phyloP scores from a whole-genome alignment of 2,329 filamentous ascomycete genomes.

The Fusarium sp. region DNA sequence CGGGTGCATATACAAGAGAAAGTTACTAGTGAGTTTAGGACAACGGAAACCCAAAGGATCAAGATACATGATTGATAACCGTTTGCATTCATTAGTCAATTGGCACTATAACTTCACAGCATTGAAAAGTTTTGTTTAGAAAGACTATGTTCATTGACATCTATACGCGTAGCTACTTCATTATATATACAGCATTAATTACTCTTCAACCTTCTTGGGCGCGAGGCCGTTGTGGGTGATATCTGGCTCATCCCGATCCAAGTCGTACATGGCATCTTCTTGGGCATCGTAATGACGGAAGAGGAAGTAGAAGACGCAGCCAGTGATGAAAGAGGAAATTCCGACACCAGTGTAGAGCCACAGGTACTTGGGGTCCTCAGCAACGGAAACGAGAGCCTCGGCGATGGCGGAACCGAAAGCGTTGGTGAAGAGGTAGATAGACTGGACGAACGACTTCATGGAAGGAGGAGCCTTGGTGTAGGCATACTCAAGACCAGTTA shows the following conservation, averaged over 20 bases:
- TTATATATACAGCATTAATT: neutral
- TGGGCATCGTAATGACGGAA: conserved; percentile 57
- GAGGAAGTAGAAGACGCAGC: conserved; percentile 64
- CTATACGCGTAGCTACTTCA: conserved; percentile 1
- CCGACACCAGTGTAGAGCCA: conserved; percentile 76
- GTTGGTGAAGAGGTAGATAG: conserved; percentile 71
- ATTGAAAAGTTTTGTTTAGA: no score
- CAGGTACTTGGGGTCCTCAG: conserved; percentile 73
- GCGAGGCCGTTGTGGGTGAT: conserved; percentile 30
- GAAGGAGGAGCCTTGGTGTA: conserved; percentile 79
- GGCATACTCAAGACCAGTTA: conserved; percentile 79
- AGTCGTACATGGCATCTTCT: conserved; percentile 57
- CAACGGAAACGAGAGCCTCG: conserved; percentile 70
- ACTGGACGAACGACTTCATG: conserved; percentile 74
- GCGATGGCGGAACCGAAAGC: conserved; percentile 71
- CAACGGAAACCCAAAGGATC: no score
- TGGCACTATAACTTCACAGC: no score
- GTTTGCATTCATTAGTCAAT: no score
- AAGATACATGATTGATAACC: no score
- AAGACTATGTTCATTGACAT: neutral
- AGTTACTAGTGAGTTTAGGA: no score
- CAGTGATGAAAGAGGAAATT: conserved; percentile 61
- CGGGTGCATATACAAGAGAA: no score
- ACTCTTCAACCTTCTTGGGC: conserved; percentile 38
- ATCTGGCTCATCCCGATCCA: conserved; percentile 54